Evolutionary conservation across 2,329 filamentous ascomycete species (phyloP), one percentile per base, ranked within the genome.

Genomic region (Epichloe scottii): DNA sequence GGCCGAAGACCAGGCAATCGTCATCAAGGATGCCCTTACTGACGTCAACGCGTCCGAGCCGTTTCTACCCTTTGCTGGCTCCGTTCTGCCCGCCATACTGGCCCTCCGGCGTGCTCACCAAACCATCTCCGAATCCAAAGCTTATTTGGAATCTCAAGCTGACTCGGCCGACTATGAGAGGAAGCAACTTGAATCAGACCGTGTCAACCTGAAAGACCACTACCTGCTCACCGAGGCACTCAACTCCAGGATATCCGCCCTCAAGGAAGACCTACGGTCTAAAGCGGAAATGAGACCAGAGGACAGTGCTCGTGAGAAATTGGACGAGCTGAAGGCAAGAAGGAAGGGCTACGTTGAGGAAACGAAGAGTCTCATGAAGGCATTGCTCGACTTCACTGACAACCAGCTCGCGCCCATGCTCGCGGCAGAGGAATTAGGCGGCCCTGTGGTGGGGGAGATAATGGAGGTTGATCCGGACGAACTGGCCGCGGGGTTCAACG

Each of bases 341-440:
- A 83, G 81, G 61, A 71, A 70, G 47, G 63, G 68, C 40, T 84
- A 88, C 59, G 78, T 84, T 51, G 70, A 64, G 48, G 77, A 84
- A 56, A 84, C 82, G 1, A 70, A 72, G 2, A 72, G 69, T 41
- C 70, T 93, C 15, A 77, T 85, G 51, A 76, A 75, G 52, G 74
- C 78, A 0, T 74, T 94, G 51, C 78, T 84, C 55, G 70, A 69
- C 15, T 94, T 94, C 60, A 82, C 91, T 52, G 79, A 87, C 54
- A 70, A 79, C 42, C 76, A 80, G 40, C 74, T 95, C 1, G 85
- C 85, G 1, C 68, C 78, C 3, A 86, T 91, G 80, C 72, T 95
- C 42, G 88, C 87, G 6, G 86, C 87, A 1, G 89, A 94, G 68
- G 86, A 89, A 60, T 74, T 90, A 1, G 89, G 89, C 7, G 88